Evolutionary conservation across 2,329 filamentous ascomycete species (phyloP).

Genomic region (Remersonia thermophila): DNA sequence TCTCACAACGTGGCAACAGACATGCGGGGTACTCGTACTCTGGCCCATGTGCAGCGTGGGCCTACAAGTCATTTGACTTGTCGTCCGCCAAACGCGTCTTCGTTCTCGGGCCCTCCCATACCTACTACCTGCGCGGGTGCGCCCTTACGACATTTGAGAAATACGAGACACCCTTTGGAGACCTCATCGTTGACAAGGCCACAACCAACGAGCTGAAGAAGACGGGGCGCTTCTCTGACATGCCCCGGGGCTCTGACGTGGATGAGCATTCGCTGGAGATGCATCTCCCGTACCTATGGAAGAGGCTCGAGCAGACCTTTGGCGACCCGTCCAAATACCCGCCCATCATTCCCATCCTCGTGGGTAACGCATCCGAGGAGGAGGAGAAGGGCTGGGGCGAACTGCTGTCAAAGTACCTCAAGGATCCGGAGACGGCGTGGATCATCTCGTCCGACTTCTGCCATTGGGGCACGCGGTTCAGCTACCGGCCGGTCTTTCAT

Average conservation of each 20-base stretch:
- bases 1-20: constrained; percentile 31
- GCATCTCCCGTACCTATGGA: constrained; percentile 89
- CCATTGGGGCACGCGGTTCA: constrained; percentile 81
- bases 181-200: constrained; percentile 51
- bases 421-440: constrained; percentile 65
- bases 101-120: constrained; percentile 84
- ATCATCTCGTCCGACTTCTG: constrained; percentile 93
- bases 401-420: constrained; percentile 65
- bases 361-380: constrained; percentile 57
- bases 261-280: constrained; percentile 92
- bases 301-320: constrained; percentile 47
- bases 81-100: constrained; percentile 77
- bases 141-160: constrained; percentile 60
- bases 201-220: constrained; percentile 37
- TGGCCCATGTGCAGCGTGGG: constrained; percentile 83
- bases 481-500: constrained; percentile 67
- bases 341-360: constrained; percentile 69
- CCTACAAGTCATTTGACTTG: constrained; percentile 80
- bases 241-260: constrained; percentile 56
- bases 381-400: constrained; percentile 58
- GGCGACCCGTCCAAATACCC: constrained; percentile 42
- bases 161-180: constrained; percentile 65
- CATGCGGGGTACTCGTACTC: constrained; percentile 93
- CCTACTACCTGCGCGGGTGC: constrained; percentile 64
- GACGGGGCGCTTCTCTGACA: constrained; percentile 48